Percentiles rank a stretch among this genome's conserved stretches.
Evolutionary conservation across 2,329 filamentous ascomycete species (phyloP).

Genomic region (Coniochaeta sp.): DNA sequence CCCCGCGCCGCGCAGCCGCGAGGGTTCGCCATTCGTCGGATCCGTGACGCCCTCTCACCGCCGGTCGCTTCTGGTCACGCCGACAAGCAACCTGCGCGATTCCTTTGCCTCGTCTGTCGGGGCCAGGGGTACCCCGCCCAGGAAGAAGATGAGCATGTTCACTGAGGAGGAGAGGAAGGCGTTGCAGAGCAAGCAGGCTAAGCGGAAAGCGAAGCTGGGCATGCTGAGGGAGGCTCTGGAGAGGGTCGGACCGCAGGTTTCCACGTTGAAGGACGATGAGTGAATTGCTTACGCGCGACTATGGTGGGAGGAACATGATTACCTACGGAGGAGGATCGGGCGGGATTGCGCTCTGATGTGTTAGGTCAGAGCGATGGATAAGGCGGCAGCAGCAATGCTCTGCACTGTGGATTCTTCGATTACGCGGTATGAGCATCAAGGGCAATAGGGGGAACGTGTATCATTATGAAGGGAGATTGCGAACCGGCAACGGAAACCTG

Average conservation of each 20-base stretch:
- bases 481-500: too few species aligned
- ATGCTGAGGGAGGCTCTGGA: slow-evolving; percentile 43
- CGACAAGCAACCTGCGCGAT: slow-evolving; percentile 22
- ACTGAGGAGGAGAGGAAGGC: slow-evolving; percentile 50
- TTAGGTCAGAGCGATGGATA: too few species aligned
- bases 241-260: slow-evolving; percentile 42
- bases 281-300: too few species aligned
- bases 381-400: too few species aligned
- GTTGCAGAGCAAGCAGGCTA: slow-evolving; percentile 46
- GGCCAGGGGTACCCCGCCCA: slow-evolving; percentile 35
- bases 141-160: slow-evolving; percentile 58
- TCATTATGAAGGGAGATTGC: too few species aligned
- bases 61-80: slow-evolving; percentile 26
- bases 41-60: slow-evolving; percentile 18
- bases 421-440: too few species aligned
- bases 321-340: too few species aligned
- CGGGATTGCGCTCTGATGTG: too few species aligned
- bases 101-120: slow-evolving; percentile 34
- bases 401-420: too few species aligned
- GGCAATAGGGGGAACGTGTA: too few species aligned
- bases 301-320: too few species aligned
- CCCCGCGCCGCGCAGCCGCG: slow-evolving; percentile 23
- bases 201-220: slow-evolving; percentile 43
- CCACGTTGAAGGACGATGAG: slow-evolving; percentile 23
- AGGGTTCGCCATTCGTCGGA: slow-evolving; percentile 28